phyloP scores from a whole-genome alignment of 331 rosid genomes.

The Phaseolus coccineus region DNA sequence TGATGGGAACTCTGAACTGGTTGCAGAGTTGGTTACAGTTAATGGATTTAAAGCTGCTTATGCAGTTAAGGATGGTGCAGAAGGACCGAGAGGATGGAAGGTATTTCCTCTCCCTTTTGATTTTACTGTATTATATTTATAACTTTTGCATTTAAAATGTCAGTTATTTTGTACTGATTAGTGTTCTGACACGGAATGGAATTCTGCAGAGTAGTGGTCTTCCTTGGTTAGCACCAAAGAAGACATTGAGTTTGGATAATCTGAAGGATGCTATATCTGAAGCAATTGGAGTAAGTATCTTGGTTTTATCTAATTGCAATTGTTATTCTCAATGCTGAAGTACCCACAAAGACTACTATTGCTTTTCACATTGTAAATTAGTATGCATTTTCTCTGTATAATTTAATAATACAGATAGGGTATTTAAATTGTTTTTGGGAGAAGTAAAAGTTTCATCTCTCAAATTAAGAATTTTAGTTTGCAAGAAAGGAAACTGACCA shows the following conservation, averaged over 20 bases:
- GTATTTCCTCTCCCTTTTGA: slow-evolving; percentile 53
- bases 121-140: slow-evolving; percentile 18
- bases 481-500: background rate
- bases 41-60: slow-evolving; percentile 97
- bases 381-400: background rate
- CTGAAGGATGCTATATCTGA: slow-evolving; percentile 69
- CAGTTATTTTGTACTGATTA: background rate
- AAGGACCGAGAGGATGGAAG: slow-evolving; percentile 98
- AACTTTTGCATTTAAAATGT: slow-evolving; percentile 3
- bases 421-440: background rate
- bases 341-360: background rate
- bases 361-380: slow-evolving; percentile 19
- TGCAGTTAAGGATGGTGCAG: slow-evolving; percentile 93
- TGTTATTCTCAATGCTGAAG: slow-evolving; percentile 30
- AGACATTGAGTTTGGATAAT: slow-evolving; percentile 60
- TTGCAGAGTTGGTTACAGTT: slow-evolving; percentile 84
- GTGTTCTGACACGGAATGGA: slow-evolving; percentile 32
- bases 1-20: slow-evolving; percentile 95
- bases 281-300: slow-evolving; percentile 77
- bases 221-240: slow-evolving; percentile 79
- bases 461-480: background rate
- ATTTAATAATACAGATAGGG: background rate
- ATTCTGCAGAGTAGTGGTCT: slow-evolving; percentile 85
- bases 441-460: background rate
- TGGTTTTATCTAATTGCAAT: slow-evolving; percentile 25